Base-by-base conservation (phyloP, 106 monocot genomes). In the Amphibolis antarctica region DNA sequence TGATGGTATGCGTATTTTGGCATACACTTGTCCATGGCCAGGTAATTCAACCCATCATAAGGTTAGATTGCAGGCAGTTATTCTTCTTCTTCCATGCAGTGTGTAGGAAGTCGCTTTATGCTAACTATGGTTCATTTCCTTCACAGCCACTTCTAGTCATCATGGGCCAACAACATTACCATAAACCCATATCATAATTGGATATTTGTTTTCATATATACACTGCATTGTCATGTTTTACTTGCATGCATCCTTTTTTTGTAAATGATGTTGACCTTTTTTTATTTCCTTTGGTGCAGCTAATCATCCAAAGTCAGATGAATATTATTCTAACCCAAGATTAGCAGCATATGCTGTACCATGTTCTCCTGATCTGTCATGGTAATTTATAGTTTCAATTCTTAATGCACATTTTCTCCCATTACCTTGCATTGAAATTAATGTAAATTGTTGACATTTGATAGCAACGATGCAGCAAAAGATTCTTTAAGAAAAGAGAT, bases 331-430 rank as follows among this genome's bases (percentile, higher is more conserved):
- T 10, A 76, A 96, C 72, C 82, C 89, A 60, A 96, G 90, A 81
- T 80, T 96, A 68, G 86, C 90, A 60, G 90, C 90, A 52, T 96
- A 96, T 90, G 96, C 96, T 83, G 83, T 96, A 23, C 86, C 96
- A 71, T 96, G 82, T 69, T 59, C 79, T 65, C 90, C 96, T 25
- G 80, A 86, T 69, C 77, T 89, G 52, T 82, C 82, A 57, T 29
- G 82, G 96, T 90, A 87, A 17, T 18, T 47, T 50, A 20, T 17
- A 44, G 18, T 42, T 64, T 65, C 15, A 24, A 1, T 57, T 58
- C 23, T n/a, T 31, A 54, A 43, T 71, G 46, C 51, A 19, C 50
- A 26, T 14, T 29, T 26, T 15, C 7, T 56, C 56, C 23, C 26
- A 15, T 29, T 27, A 15, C 26, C 28, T 11, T 28, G 27, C 28